These are phyloP conservation scores for Xylaria sp. DNA, from an alignment of 2,329 filamentous ascomycete genomes.

Conservation along the genomic window DNA sequence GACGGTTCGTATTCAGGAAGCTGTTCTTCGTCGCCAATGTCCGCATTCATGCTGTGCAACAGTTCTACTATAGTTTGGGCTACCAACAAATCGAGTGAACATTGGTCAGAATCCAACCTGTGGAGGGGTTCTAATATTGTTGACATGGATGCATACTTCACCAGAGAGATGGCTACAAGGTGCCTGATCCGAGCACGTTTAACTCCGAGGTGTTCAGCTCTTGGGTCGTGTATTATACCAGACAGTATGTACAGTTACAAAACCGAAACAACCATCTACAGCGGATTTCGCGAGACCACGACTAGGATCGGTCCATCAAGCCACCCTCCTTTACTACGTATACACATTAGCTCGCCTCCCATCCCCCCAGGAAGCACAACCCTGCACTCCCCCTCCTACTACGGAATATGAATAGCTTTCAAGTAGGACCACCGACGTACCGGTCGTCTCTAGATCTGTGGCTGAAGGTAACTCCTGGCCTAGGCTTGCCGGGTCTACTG, in stretches of 20 bases:
- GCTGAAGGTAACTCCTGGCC: background rate
- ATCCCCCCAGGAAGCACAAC: background rate
- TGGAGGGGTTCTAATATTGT: background rate
- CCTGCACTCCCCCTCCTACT: background rate
- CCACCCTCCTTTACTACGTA: background rate
- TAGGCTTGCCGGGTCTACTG: background rate
- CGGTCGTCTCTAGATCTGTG: too few relatives aligned
- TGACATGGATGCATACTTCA: background rate
- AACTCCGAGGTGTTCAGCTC: constrained; percentile 10
- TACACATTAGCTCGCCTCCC: background rate
- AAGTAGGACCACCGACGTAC: too few relatives aligned
- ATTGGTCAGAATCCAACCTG: background rate
- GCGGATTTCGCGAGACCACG: background rate
- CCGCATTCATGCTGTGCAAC: constrained; percentile 23
- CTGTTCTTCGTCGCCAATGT: constrained; percentile 13
- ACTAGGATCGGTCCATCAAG: background rate
- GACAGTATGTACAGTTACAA: constrained; percentile 3
- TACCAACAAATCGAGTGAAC: constrained; percentile 3
- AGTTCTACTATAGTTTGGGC: constrained; percentile 1
- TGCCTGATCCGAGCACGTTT: constrained; percentile 22
- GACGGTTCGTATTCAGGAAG: constrained; percentile 25
- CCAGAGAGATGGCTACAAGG: background rate
- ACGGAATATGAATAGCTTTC: too few relatives aligned
- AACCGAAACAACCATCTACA: background rate
- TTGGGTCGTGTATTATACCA: background rate